A percentile compares a stretch with the other conserved stretches of the same genome.
Evolutionary conservation across 78 protist genomes (phyloP).

Genomic region (Isochrysis galbana): DNA sequence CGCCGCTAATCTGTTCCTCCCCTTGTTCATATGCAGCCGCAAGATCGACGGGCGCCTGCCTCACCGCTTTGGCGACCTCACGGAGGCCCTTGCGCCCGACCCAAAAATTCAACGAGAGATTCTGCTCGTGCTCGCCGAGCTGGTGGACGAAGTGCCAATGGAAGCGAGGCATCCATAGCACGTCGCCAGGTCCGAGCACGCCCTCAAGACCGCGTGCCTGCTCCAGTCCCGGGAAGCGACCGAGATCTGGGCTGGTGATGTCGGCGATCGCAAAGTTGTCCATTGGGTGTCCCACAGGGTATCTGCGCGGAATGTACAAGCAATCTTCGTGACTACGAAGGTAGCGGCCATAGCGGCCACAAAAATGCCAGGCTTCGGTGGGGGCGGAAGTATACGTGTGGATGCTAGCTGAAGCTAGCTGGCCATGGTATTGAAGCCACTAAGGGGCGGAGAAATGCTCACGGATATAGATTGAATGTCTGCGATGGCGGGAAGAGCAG

Average conservation of each 20-base stretch:
- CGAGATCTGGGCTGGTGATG: not conserved
- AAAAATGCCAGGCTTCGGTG: too few relatives aligned
- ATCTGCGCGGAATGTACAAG: too few relatives aligned
- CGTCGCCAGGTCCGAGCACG: not conserved
- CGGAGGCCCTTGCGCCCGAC: not conserved
- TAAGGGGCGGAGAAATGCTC: too few relatives aligned
- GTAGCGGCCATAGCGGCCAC: too few relatives aligned
- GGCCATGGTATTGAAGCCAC: too few relatives aligned
- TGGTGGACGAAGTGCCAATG: not conserved
- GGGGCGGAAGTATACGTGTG: too few relatives aligned
- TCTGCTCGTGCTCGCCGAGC: not conserved
- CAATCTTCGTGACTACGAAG: too few relatives aligned
- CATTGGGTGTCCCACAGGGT: not conserved
- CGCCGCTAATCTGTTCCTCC: not conserved
- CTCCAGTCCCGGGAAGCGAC: not conserved
- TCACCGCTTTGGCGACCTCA: not conserved
- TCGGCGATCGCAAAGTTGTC: not conserved
- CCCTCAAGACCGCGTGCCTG: not conserved
- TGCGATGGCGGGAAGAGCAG: not conserved
- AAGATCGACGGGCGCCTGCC: not conserved
- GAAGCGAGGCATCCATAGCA: constrained; percentile 6
- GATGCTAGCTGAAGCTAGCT: too few relatives aligned
- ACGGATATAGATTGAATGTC: not conserved
- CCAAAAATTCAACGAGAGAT: constrained; percentile 15
- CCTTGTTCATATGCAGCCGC: not conserved